Evolutionary conservation across 768 basidiomycete genomes (phyloP).

Genomic region (Calvatia gigantea): DNA sequence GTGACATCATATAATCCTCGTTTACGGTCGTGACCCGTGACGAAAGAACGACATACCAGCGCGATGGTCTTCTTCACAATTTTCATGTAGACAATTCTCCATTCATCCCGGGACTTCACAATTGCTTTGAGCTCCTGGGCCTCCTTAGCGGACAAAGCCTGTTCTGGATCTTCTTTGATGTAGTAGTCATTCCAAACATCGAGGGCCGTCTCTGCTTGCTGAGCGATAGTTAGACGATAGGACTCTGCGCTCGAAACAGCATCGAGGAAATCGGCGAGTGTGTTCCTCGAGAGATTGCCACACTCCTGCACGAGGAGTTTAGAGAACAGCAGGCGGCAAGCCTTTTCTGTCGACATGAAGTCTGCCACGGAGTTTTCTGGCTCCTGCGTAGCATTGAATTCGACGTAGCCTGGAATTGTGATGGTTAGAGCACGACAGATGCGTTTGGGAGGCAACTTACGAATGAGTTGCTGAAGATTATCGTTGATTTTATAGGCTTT

Average conservation of each 20-base stretch:
- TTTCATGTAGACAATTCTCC: slow-evolving; percentile 8
- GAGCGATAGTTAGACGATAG: slow-evolving; percentile 11
- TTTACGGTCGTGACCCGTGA: neutral
- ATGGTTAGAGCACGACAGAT: neutral
- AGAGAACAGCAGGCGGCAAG: slow-evolving; percentile 3
- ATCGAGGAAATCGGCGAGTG: slow-evolving; percentile 15
- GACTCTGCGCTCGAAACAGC: slow-evolving; percentile 10
- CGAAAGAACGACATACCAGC: neutral
- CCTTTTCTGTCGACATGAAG: neutral
- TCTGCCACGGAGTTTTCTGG: neutral
- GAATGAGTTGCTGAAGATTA: neutral
- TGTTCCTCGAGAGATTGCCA: slow-evolving; percentile 2
- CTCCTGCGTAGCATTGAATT: neutral
- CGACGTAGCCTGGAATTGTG: neutral
- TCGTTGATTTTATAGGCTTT: neutral
- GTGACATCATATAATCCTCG: neutral
- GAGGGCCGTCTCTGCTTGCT: slow-evolving; percentile 10
- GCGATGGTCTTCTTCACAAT: slow-evolving; percentile 6
- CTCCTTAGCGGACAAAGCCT: slow-evolving; percentile 1
- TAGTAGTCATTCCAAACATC: neutral
- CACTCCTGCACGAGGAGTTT: slow-evolving; percentile 6
- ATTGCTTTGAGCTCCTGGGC: neutral
- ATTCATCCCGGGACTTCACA: neutral
- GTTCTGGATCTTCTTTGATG: neutral
- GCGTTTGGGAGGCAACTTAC: neutral